A percentile compares a stretch with the other conserved stretches of the same genome.
Conservation (phyloP, 495 filamentous ascomycete species). For the Astrothelium macrocarpum region DNA sequence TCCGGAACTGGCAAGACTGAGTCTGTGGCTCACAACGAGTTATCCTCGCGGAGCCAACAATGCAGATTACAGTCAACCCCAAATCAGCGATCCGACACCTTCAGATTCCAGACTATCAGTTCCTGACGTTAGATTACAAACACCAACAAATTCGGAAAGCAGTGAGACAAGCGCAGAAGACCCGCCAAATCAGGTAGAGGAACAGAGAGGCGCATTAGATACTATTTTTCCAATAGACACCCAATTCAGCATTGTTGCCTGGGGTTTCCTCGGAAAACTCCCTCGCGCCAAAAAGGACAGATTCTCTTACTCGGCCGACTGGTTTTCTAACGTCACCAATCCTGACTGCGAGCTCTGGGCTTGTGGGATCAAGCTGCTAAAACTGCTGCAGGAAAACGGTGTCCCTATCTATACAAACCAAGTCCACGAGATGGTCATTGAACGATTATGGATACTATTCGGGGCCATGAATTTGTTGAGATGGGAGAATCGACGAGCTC, state of each 20-base stretch:
- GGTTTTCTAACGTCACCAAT: neutral
- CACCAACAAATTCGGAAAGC: neutral
- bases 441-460: conserved; percentile 45
- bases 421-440: conserved; percentile 37
- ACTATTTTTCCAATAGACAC: neutral
- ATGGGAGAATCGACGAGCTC: conserved; percentile 19
- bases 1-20: conserved; percentile 34
- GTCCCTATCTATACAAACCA: conserved; percentile 31
- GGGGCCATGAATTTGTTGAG: conserved; percentile 30
- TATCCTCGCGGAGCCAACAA: neutral
- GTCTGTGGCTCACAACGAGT: conserved; percentile 16
- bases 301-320: neutral
- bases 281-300: neutral
- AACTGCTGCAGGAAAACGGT: conserved; percentile 38
- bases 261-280: neutral
- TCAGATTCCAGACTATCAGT: neutral
- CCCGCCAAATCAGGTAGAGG: neutral
- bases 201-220: neutral
- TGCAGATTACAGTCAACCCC: no score
- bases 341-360: conserved; percentile 33
- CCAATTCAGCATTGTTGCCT: conserved; percentile 1
- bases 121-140: neutral
- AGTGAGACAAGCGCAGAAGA: no score
- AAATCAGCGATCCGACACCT: neutral
- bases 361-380: conserved; percentile 44